Conservation (phyloP, 148 eudicot genomes). For the Tetragonia tetragonoides region DNA sequence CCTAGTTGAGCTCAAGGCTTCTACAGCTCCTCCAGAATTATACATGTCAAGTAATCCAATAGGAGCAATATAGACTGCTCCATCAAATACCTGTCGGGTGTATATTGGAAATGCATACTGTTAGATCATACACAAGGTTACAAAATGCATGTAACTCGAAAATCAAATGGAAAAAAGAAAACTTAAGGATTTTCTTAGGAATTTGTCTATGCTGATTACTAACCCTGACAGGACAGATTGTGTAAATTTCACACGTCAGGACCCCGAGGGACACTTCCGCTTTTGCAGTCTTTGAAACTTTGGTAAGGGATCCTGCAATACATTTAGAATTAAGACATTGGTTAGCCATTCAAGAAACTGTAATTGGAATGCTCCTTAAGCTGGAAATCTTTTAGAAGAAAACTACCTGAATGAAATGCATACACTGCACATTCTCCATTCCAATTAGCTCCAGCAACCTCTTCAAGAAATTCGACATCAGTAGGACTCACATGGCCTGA, state of each 20-base stretch:
- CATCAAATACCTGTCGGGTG: slow-evolving; percentile 33
- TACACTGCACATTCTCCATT: slow-evolving; percentile 49
- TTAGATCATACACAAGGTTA: background rate
- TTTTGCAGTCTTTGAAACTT: slow-evolving; percentile 29
- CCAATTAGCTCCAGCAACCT: slow-evolving; percentile 38
- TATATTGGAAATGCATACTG: background rate
- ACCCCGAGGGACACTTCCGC: slow-evolving; percentile 37
- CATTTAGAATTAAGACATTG: background rate
- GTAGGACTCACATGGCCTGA: slow-evolving; percentile 40
- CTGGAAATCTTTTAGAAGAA: background rate
- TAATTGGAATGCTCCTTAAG: background rate
- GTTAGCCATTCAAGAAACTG: background rate
- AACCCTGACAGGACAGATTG: slow-evolving; percentile 52
- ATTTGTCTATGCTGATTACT: slow-evolving; percentile 12
- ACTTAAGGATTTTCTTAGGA: background rate
- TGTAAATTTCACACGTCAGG: slow-evolving; percentile 43
- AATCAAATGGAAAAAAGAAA: background rate
- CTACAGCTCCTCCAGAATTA: slow-evolving; percentile 57
- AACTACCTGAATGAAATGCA: slow-evolving; percentile 46
- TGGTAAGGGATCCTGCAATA: slow-evolving; percentile 35
- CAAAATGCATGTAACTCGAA: background rate
- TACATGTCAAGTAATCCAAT: slow-evolving; percentile 57
- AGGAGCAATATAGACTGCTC: slow-evolving; percentile 43
- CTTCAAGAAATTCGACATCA: slow-evolving; percentile 49
- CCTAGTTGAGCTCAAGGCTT: slow-evolving; percentile 23